Evolutionary conservation across 352 stramenopile genomes (phyloP).

Genomic region (Globisporangium spiculum): DNA sequence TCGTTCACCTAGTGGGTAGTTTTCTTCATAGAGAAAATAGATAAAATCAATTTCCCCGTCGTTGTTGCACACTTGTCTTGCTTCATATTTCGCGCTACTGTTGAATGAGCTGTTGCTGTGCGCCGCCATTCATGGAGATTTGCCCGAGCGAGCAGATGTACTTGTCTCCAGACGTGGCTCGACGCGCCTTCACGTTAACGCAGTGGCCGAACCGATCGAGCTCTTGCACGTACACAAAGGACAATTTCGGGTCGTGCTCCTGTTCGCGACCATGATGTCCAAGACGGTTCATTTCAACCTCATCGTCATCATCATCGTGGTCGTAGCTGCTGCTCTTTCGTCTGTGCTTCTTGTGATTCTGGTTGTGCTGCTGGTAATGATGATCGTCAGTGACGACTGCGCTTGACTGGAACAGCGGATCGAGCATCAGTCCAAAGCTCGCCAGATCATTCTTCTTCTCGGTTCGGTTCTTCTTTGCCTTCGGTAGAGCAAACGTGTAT

Average conservation of each 20-base stretch:
- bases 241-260: neutral
- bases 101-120: neutral
- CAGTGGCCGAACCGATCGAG: constrained; percentile 42
- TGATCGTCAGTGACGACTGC: neutral
- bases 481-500: constrained; percentile 54
- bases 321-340: neutral
- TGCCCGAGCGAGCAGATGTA: constrained; percentile 52
- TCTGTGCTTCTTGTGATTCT: constrained; percentile 12
- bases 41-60: neutral
- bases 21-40: constrained; percentile 8
- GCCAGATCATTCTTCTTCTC: constrained; percentile 29
- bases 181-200: constrained; percentile 42
- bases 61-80: neutral
- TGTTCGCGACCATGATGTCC: neutral
- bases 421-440: constrained; percentile 48
- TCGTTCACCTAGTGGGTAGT: neutral
- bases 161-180: constrained; percentile 30
- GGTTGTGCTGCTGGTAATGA: neutral
- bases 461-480: constrained; percentile 19
- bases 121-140: constrained; percentile 20
- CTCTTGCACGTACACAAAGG: constrained; percentile 43
- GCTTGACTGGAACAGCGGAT: constrained; percentile 55
- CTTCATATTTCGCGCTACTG: neutral
- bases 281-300: neutral
- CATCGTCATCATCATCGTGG: neutral